Percentiles rank a stretch among this genome's conserved stretches.
phyloP scores from a whole-genome alignment of 176 grass and related monocot genomes.

The Oryza rufipogon region DNA sequence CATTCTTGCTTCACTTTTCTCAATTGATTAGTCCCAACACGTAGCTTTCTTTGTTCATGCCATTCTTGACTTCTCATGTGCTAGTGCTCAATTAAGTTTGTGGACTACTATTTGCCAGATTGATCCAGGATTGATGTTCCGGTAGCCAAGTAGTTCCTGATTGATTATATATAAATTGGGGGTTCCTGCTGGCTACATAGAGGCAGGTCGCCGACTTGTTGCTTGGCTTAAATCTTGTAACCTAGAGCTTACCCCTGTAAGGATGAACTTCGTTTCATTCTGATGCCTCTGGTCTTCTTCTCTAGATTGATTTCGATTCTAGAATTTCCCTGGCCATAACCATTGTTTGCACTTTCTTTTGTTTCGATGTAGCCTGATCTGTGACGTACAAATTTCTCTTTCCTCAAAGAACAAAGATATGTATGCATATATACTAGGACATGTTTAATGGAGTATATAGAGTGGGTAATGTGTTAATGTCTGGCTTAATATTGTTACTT shows the following conservation, averaged over 20 bases:
- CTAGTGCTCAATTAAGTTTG: not conserved
- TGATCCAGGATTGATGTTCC: not conserved
- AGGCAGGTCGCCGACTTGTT: not conserved
- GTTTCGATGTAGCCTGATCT: not conserved
- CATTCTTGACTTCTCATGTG: not conserved
- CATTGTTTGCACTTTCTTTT: not conserved
- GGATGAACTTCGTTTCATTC: not conserved
- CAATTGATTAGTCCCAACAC: not conserved
- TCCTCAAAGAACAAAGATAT: not conserved
- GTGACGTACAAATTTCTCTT: not conserved
- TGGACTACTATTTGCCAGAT: not conserved
- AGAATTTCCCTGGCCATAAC: not conserved
- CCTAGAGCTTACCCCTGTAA: not conserved
- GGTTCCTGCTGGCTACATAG: not conserved
- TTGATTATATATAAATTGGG: conserved; percentile 7
- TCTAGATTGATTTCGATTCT: not conserved
- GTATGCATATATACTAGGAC: too few species aligned
- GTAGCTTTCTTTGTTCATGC: not conserved
- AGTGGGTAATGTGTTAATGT: not conserved
- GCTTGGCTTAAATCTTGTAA: not conserved
- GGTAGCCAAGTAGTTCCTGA: not conserved
- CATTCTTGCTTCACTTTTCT: too few species aligned
- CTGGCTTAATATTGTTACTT: not conserved
- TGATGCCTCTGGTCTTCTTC: not conserved
- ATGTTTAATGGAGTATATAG: not conserved